Percentiles rank a stretch among this genome's conserved stretches.
These are phyloP conservation scores for Schoenoplectus tabernaemontani DNA, from an alignment of 202 grass and related monocot species.

Conservation along the genomic window DNA sequence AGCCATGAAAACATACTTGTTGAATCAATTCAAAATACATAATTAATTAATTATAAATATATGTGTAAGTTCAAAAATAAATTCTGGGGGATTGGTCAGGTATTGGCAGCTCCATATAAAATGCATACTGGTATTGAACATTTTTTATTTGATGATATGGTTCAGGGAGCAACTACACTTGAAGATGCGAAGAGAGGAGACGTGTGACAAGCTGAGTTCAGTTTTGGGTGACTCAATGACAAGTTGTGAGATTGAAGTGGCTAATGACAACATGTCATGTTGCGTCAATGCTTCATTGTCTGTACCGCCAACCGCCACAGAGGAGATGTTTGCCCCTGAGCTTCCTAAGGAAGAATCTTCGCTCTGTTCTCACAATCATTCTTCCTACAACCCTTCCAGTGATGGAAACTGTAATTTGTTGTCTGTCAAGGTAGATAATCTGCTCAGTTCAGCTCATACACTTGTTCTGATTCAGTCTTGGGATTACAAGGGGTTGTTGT, in stretches of 20 bases:
- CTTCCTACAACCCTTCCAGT: neutral
- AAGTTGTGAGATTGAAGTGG: constrained; percentile 44
- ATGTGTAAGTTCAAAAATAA: neutral
- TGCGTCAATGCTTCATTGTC: constrained; percentile 39
- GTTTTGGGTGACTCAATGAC: constrained; percentile 50
- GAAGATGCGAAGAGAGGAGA: constrained; percentile 58
- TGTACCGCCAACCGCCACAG: constrained; percentile 26
- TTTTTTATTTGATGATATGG: neutral
- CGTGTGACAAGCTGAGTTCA: constrained; percentile 36
- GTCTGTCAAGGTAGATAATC: constrained; percentile 55
- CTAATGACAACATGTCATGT: constrained; percentile 37
- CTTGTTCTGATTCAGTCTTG: constrained; percentile 71
- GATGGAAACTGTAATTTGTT: neutral
- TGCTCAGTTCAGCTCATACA: constrained; percentile 52
- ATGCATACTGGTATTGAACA: neutral
- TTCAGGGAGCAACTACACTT: constrained; percentile 70
- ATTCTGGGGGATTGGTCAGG: neutral
- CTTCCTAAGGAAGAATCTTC: constrained; percentile 31
- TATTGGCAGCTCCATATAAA: neutral
- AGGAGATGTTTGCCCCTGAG: constrained; percentile 40
- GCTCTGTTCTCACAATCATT: neutral
- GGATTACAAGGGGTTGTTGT: constrained; percentile 64
- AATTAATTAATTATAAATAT: neutral
- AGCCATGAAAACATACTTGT: neutral
- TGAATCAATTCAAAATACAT: neutral